Evolutionary conservation across 108 stramenopile species (phyloP).

Genomic region (Chaetoceros tenuissimus): DNA sequence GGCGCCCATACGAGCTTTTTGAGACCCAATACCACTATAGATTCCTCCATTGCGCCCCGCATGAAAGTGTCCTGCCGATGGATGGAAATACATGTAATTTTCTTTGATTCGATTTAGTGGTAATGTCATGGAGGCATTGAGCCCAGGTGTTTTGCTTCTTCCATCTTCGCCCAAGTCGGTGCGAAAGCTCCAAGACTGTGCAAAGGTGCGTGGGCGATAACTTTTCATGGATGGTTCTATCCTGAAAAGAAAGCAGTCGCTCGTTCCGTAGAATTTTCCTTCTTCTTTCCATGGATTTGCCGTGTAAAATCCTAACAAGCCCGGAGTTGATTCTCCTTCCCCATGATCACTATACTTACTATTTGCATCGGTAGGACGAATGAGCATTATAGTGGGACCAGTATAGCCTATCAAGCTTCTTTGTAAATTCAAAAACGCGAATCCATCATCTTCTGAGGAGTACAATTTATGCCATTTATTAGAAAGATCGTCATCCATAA

Average conservation of each 20-base stretch:
- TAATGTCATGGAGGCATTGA: neutral
- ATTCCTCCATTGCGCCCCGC: neutral
- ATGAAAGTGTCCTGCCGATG: neutral
- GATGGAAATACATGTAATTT: slow-evolving; percentile 76
- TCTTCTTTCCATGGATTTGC: slow-evolving; percentile 68
- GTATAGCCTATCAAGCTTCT: slow-evolving; percentile 66
- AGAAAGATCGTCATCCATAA: neutral
- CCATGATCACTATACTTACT: neutral
- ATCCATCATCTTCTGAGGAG: slow-evolving; percentile 67
- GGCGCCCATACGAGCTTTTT: neutral
- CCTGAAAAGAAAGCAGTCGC: slow-evolving; percentile 65
- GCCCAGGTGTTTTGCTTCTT: neutral
- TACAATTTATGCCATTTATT: slow-evolving; percentile 56
- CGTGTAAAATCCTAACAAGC: slow-evolving; percentile 58
- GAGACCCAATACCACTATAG: neutral
- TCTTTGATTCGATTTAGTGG: slow-evolving; percentile 12
- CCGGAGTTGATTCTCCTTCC: slow-evolving; percentile 8
- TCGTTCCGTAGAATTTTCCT: slow-evolving; percentile 65
- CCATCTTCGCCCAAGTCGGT: neutral
- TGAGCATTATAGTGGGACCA: slow-evolving; percentile 68
- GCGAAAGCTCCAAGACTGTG: neutral
- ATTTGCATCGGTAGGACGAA: slow-evolving; percentile 26
- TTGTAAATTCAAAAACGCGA: slow-evolving; percentile 71
- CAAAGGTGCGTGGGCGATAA: slow-evolving; percentile 37
- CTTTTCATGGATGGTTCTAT: slow-evolving; percentile 32